Percentiles rank a stretch among this genome's conserved stretches.
Conservation (phyloP, 2,329 filamentous ascomycete species). For the Teratosphaeria zuluensis region DNA sequence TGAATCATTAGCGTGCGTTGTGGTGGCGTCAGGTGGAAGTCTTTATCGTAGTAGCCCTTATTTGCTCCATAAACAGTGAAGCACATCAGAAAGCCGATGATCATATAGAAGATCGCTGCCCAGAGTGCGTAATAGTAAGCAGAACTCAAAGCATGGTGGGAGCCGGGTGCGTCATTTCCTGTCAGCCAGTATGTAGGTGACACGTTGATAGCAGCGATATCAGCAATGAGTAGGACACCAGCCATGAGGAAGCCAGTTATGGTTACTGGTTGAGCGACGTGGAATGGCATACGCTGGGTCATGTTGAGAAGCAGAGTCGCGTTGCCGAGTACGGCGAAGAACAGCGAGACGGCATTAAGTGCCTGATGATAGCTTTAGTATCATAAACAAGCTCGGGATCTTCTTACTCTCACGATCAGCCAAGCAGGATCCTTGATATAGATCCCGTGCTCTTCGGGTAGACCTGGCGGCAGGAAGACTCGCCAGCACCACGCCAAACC, state of each 20-base stretch:
- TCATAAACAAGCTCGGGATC: not conserved
- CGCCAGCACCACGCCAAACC: slow-evolving; percentile 49
- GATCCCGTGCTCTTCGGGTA: slow-evolving; percentile 34
- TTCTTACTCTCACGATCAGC: slow-evolving; percentile 23
- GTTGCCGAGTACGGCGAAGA: slow-evolving; percentile 46
- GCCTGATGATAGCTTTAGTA: slow-evolving; percentile 16
- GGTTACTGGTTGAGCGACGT: slow-evolving; percentile 49
- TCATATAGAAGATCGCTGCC: slow-evolving; percentile 47
- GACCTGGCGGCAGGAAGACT: slow-evolving; percentile 38
- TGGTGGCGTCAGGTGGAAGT: slow-evolving; percentile 46
- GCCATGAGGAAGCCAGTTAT: slow-evolving; percentile 50
- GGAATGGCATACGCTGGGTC: slow-evolving; percentile 46
- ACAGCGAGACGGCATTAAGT: slow-evolving; percentile 47
- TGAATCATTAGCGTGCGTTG: slow-evolving; percentile 49
- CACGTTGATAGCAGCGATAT: slow-evolving; percentile 39
- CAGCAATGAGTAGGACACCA: slow-evolving; percentile 43
- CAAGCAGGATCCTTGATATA: slow-evolving; percentile 46
- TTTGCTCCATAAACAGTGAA: slow-evolving; percentile 48
- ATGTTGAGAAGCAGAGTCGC: slow-evolving; percentile 49
- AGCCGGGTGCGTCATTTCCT: slow-evolving; percentile 20
- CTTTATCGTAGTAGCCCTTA: slow-evolving; percentile 43
- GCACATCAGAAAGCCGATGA: slow-evolving; percentile 45
- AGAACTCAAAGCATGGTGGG: slow-evolving; percentile 40
- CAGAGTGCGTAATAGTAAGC: slow-evolving; percentile 53
- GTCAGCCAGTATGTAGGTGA: slow-evolving; percentile 35